Conservation (phyloP, 306 rosid genomes). For the Alnus rubra region DNA sequence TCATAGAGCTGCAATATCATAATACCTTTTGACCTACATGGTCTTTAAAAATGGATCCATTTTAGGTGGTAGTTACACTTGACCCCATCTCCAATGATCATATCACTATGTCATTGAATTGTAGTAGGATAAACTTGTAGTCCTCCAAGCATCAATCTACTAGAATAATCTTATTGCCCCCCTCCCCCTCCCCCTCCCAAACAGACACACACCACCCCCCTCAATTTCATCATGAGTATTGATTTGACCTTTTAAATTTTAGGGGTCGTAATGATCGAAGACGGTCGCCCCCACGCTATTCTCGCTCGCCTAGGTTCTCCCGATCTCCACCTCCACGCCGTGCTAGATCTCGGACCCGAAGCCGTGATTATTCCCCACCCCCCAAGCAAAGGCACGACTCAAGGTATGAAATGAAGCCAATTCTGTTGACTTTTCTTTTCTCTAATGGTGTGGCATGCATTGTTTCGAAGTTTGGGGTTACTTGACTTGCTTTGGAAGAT, state of each 20-base stretch:
- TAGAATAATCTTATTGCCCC: constrained; percentile 7
- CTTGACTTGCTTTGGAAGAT: not conserved
- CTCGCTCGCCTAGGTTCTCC: constrained; percentile 69
- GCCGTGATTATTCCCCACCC: constrained; percentile 70
- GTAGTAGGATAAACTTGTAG: not conserved
- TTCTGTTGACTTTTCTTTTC: not conserved
- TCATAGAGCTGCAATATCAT: not conserved
- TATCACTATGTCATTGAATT: not conserved
- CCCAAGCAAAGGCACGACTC: constrained; percentile 72
- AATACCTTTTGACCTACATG: not conserved
- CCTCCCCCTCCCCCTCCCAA: no score
- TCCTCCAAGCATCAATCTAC: not conserved
- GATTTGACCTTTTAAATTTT: constrained; percentile 4
- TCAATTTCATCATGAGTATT: not conserved
- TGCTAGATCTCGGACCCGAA: constrained; percentile 65
- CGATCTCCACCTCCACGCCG: constrained; percentile 78
- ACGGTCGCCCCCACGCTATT: constrained; percentile 80
- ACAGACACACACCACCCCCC: no score
- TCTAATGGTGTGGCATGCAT: not conserved
- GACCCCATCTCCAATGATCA: not conserved
- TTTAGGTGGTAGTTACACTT: not conserved
- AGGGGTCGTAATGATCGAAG: constrained; percentile 74
- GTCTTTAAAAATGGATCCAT: no score
- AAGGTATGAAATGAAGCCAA: constrained; percentile 47
- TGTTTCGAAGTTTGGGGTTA: not conserved